Evolutionary conservation across 805 yeast species (phyloP).

Genomic region (Wickerhamomyces bisporus): DNA sequence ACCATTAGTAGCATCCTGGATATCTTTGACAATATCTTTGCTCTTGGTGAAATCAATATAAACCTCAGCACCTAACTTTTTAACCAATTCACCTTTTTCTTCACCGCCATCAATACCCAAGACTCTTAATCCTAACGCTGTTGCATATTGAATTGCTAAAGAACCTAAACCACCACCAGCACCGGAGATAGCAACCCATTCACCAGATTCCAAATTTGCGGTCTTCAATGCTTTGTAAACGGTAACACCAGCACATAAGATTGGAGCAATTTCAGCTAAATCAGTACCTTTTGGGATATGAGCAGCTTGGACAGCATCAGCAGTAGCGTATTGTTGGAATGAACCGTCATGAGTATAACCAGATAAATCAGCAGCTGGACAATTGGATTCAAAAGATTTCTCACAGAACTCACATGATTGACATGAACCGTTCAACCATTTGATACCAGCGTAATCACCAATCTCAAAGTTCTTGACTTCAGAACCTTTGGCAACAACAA

Average conservation of each 20-base stretch:
- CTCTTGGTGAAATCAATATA: slow-evolving; percentile 48
- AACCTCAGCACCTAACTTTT: slow-evolving; percentile 55
- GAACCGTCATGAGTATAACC: slow-evolving; percentile 81
- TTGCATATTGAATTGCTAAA: slow-evolving; percentile 68
- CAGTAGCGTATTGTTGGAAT: slow-evolving; percentile 64
- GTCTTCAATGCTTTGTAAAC: slow-evolving; percentile 63
- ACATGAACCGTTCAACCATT: slow-evolving; percentile 67
- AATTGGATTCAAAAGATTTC: slow-evolving; percentile 54
- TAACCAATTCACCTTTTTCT: slow-evolving; percentile 49
- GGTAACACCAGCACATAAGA: slow-evolving; percentile 76
- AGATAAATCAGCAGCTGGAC: slow-evolving; percentile 60
- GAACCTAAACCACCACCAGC: slow-evolving; percentile 83
- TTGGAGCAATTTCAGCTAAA: slow-evolving; percentile 51
- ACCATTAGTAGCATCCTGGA: slow-evolving; percentile 44
- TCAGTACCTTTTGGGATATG: slow-evolving; percentile 48
- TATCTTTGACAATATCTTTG: slow-evolving; percentile 44
- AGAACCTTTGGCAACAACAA: slow-evolving; percentile 56
- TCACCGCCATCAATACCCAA: slow-evolving; percentile 70
- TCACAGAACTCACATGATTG: slow-evolving; percentile 59
- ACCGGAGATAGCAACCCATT: slow-evolving; percentile 72
- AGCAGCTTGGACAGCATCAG: slow-evolving; percentile 60
- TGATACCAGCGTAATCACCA: slow-evolving; percentile 63
- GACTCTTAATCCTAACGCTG: slow-evolving; percentile 69
- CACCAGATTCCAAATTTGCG: slow-evolving; percentile 53
- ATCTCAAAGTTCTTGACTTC: slow-evolving; percentile 52